Evolutionary conservation across 257 asterid species (phyloP).

Genomic region (Coffea canephora): DNA sequence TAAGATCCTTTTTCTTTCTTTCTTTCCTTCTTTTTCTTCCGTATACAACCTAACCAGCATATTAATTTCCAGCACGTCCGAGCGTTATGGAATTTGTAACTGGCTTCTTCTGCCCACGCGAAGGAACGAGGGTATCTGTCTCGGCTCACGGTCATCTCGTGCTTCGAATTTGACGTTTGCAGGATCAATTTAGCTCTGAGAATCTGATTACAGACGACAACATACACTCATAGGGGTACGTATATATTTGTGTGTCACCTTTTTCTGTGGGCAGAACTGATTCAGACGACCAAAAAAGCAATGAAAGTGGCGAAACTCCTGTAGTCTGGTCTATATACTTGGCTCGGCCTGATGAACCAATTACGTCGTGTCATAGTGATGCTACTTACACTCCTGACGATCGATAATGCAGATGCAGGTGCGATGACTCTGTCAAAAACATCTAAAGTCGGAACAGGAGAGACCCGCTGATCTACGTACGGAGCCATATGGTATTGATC

Average conservation of each 20-base stretch:
- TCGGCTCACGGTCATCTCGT: neutral
- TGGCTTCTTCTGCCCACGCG: neutral
- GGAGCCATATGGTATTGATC: no score
- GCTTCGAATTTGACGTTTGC: neutral
- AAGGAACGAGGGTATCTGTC: conserved; percentile 6
- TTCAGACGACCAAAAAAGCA: no score
- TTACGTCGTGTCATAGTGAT: neutral
- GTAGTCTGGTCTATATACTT: no score
- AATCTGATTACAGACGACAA: neutral
- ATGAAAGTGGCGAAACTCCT: no score
- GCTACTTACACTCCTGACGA: no score
- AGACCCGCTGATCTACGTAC: neutral
- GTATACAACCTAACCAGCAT: neutral
- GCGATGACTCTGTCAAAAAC: neutral
- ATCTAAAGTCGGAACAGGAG: neutral
- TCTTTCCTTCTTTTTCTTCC: no score
- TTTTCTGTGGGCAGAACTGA: no score
- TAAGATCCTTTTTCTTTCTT: no score
- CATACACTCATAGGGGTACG: neutral
- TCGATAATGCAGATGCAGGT: neutral
- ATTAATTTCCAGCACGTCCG: neutral
- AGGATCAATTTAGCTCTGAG: neutral
- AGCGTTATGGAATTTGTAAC: neutral
- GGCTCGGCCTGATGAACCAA: neutral
- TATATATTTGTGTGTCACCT: neutral